Evolutionary conservation across 2,329 filamentous ascomycete species (phyloP).

Genomic region (Colletotrichum endophyticum): DNA sequence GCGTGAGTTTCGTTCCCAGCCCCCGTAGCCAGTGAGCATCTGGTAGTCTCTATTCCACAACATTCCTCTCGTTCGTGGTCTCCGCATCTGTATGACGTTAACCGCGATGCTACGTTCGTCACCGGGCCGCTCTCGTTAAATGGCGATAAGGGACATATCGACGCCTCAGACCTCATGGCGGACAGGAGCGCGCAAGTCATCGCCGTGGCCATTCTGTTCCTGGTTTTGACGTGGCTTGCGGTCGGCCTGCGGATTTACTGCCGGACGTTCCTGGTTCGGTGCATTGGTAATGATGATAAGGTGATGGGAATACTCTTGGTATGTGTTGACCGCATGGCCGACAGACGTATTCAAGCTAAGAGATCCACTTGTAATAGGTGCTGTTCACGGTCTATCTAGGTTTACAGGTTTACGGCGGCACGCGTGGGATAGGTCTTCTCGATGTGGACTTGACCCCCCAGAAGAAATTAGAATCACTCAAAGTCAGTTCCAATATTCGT

Average conservation of each 20-base stretch:
- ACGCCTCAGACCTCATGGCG: background rate
- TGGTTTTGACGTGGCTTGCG: conserved; percentile 36
- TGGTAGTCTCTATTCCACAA: too few species aligned
- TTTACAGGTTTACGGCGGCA: background rate
- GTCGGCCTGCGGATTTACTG: conserved; percentile 34
- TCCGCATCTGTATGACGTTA: background rate
- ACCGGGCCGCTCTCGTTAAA: background rate
- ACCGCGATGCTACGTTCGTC: background rate
- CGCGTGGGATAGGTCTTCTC: background rate
- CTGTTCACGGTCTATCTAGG: background rate
- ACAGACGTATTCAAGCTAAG: background rate
- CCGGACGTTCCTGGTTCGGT: conserved; percentile 33
- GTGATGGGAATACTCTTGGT: conserved; percentile 35
- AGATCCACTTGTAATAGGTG: background rate
- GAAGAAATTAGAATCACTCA: background rate
- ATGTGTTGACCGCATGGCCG: background rate
- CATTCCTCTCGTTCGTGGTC: background rate
- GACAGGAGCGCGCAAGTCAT: conserved; percentile 26
- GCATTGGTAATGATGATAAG: conserved; percentile 35
- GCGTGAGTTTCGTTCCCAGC: background rate
- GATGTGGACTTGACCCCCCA: background rate
- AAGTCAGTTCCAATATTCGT: background rate
- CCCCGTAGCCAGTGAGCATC: too few species aligned
- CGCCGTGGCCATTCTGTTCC: conserved; percentile 30
- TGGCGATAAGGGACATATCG: background rate